These are phyloP conservation scores for Pontederia crassipes DNA, from an alignment of 176 grass and related monocot genomes.

Conservation along the genomic window DNA sequence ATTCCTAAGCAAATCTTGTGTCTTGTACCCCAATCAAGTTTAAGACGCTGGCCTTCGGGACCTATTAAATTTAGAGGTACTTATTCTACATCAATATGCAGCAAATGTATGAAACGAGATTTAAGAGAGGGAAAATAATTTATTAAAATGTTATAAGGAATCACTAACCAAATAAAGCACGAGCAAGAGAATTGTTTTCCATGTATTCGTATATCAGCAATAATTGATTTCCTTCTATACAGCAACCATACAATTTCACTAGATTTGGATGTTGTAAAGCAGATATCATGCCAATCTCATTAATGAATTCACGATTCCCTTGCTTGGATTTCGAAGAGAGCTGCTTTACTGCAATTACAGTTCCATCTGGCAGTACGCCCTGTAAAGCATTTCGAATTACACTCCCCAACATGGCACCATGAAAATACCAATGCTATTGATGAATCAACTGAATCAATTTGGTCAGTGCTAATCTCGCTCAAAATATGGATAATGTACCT, in stretches of 20 bases:
- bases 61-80: constrained; percentile 21
- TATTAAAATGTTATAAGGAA: neutral
- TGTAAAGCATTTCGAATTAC: neutral
- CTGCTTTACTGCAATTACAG: constrained; percentile 14
- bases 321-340: constrained; percentile 13
- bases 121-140: neutral
- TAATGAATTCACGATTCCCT: constrained; percentile 12
- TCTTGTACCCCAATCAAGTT: constrained; percentile 61
- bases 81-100: too few species aligned
- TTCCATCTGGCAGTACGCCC: constrained; percentile 15
- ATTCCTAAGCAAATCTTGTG: constrained; percentile 60
- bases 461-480: neutral
- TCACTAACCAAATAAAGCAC: neutral
- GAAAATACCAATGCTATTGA: neutral
- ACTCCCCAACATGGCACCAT: neutral
- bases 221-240: constrained; percentile 5
- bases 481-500: neutral
- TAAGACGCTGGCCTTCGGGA: constrained; percentile 32
- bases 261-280: constrained; percentile 13
- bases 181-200: constrained; percentile 7
- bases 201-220: constrained; percentile 9
- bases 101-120: too few species aligned
- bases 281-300: constrained; percentile 12
- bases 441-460: neutral
- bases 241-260: constrained; percentile 9